These are phyloP conservation scores for Pochonia chlamydosporia DNA, from an alignment of 2,329 filamentous ascomycete genomes.

Conservation along the genomic window DNA sequence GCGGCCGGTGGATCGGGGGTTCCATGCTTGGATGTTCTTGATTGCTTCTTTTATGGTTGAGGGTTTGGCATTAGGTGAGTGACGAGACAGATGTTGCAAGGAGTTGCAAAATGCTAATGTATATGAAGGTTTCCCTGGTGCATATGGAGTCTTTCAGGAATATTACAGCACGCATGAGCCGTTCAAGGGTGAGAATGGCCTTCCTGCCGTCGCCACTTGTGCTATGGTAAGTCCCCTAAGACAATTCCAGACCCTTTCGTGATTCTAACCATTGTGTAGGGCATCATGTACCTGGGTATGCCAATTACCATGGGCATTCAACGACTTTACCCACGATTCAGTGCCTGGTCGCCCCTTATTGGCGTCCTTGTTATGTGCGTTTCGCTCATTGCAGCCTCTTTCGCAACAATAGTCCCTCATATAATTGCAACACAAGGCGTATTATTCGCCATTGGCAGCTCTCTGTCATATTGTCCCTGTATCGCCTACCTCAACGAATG, in stretches of 20 bases:
- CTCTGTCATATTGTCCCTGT: constrained; percentile 44
- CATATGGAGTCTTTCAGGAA: constrained; percentile 61
- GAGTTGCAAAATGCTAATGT: neutral
- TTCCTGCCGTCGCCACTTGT: constrained; percentile 55
- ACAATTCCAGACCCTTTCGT: no score
- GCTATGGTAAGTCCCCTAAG: constrained; percentile 42
- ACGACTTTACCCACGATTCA: constrained; percentile 30
- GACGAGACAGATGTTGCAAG: neutral
- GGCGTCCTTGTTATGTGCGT: constrained; percentile 42
- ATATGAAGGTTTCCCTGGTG: constrained; percentile 51
- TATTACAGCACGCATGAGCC: constrained; percentile 54
- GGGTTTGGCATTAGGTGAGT: constrained; percentile 12
- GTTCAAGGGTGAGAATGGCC: constrained; percentile 42
- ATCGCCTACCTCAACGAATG: constrained; percentile 52
- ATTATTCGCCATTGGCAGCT: constrained; percentile 48
- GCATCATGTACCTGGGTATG: constrained; percentile 44
- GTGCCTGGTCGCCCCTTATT: constrained; percentile 30
- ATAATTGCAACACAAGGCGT: constrained; percentile 53
- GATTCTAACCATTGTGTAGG: constrained; percentile 17
- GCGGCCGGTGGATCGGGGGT: constrained; percentile 22
- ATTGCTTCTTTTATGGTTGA: constrained; percentile 17
- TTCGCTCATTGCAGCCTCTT: constrained; percentile 40
- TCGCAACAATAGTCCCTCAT: constrained; percentile 41
- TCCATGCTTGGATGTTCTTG: constrained; percentile 28
- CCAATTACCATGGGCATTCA: constrained; percentile 41